Conservation (phyloP, 179 eudicot species). For the Actinidia arguta region DNA sequence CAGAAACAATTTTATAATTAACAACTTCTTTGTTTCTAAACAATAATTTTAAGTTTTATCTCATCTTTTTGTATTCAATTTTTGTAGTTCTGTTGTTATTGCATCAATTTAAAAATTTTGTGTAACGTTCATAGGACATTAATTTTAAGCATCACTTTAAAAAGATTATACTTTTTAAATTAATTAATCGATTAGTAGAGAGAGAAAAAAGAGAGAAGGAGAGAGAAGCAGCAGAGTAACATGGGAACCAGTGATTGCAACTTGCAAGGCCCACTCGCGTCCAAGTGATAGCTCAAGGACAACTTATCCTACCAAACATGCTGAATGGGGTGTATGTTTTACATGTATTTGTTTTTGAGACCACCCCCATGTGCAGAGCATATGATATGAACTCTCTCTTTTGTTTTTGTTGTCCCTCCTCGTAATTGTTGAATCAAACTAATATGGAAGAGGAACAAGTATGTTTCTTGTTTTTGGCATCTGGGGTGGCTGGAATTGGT, state of each 20-base stretch:
- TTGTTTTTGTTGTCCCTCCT: background rate
- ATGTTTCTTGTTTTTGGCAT: background rate
- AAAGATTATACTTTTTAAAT: background rate
- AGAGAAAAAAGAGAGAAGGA: background rate
- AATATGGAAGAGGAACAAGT: background rate
- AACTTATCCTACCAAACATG: background rate
- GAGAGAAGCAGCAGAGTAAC: background rate
- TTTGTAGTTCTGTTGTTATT: no score
- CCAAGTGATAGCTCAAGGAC: slow-evolving; percentile 4
- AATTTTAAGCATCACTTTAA: no score
- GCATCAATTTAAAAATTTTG: no score
- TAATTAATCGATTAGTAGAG: no score
- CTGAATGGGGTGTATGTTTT: background rate
- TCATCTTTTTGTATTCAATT: no score
- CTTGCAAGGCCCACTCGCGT: background rate
- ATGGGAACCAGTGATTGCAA: slow-evolving; percentile 8
- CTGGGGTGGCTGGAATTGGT: background rate
- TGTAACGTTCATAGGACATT: no score
- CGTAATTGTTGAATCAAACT: background rate
- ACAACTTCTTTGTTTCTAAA: no score
- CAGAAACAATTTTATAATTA: no score
- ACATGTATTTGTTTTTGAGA: background rate
- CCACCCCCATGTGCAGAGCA: slow-evolving; percentile 10
- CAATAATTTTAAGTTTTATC: no score
- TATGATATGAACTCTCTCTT: background rate